phyloP scores from a whole-genome alignment of 345 rosid genomes.

The Ceriops tagal region DNA sequence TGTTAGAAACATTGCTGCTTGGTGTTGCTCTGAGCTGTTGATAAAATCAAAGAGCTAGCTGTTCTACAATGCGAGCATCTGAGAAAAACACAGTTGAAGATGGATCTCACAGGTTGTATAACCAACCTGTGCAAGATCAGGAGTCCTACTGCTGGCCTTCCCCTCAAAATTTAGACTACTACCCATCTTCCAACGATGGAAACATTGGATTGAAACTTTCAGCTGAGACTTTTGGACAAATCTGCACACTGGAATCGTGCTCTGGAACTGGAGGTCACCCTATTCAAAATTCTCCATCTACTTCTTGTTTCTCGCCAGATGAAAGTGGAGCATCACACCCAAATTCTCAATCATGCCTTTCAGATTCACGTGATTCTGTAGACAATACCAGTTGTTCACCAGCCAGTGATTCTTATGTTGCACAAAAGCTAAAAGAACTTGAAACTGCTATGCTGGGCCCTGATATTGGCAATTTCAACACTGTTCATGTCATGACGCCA shows the following conservation, averaged over 20 bases:
- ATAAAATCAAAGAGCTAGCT: conserved; percentile 7
- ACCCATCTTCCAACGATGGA: conserved; percentile 36
- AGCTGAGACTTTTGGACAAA: conserved; percentile 45
- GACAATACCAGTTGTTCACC: conserved; percentile 51
- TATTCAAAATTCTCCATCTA: conserved; percentile 47
- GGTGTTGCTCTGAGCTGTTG: conserved; percentile 5
- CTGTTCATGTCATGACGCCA: conserved; percentile 12
- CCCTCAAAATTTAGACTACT: conserved; percentile 23
- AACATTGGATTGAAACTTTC: conserved; percentile 37
- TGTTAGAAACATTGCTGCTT: conserved; percentile 16
- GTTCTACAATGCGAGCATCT: conserved; percentile 41
- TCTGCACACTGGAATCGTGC: conserved; percentile 56
- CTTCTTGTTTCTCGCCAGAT: conserved; percentile 57
- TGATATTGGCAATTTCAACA: conserved; percentile 34
- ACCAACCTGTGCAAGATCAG: conserved; percentile 33
- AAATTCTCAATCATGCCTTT: conserved; percentile 36
- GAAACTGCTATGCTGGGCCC: conserved; percentile 78
- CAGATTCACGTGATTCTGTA: conserved; percentile 48
- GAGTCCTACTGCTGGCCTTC: conserved; percentile 42
- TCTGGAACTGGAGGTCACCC: conserved; percentile 37
- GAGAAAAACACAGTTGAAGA: conserved; percentile 38
- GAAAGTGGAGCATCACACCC: conserved; percentile 46
- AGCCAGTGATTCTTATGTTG: conserved; percentile 45
- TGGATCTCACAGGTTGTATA: conserved; percentile 32
- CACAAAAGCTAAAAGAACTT: conserved; percentile 64